phyloP scores from a whole-genome alignment of 495 filamentous ascomycete species.

The Neurospora sp. region DNA sequence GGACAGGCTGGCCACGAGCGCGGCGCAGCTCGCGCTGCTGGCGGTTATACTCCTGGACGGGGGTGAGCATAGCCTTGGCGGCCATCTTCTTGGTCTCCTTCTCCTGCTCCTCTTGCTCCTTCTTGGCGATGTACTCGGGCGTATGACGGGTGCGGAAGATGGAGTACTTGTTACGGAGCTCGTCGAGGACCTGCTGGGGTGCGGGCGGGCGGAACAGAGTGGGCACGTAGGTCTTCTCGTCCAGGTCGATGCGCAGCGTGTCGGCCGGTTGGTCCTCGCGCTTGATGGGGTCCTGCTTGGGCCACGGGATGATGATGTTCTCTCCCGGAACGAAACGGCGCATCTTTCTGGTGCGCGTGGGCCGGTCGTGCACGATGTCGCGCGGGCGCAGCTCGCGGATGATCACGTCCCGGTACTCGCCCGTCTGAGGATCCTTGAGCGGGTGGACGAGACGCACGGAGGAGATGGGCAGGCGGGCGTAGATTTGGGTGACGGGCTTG shows the following conservation, averaged over 20 bases:
- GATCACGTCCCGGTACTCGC: conserved; percentile 57
- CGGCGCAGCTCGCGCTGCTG: conserved; percentile 33
- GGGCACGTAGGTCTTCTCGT: conserved; percentile 64
- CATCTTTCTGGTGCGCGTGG: conserved; percentile 33
- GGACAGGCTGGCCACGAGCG: conserved; percentile 35
- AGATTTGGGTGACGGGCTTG: conserved; percentile 32
- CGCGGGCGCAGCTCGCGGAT: conserved; percentile 53
- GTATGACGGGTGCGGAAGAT: conserved; percentile 77
- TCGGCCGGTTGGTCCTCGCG: conserved; percentile 50
- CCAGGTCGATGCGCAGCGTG: conserved; percentile 66
- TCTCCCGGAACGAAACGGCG: conserved; percentile 47
- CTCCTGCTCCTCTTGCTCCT: conserved; percentile 50
- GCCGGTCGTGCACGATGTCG: conserved; percentile 34
- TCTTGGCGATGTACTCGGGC: conserved; percentile 50
- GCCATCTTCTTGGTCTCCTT: conserved; percentile 44
- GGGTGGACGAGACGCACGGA: conserved; percentile 73
- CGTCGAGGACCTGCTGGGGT: conserved; percentile 68
- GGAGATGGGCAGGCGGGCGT: conserved; percentile 50
- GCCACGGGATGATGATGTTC: conserved; percentile 66
- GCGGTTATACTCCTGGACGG: conserved; percentile 42
- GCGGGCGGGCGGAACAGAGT: conserved; percentile 68
- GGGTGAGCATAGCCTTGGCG: conserved; percentile 45
- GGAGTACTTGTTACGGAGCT: conserved; percentile 77
- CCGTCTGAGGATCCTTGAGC: conserved; percentile 52
- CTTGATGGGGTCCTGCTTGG: conserved; percentile 36